Conservation (phyloP, 805 yeast species). For the Yarrowia sp. region DNA sequence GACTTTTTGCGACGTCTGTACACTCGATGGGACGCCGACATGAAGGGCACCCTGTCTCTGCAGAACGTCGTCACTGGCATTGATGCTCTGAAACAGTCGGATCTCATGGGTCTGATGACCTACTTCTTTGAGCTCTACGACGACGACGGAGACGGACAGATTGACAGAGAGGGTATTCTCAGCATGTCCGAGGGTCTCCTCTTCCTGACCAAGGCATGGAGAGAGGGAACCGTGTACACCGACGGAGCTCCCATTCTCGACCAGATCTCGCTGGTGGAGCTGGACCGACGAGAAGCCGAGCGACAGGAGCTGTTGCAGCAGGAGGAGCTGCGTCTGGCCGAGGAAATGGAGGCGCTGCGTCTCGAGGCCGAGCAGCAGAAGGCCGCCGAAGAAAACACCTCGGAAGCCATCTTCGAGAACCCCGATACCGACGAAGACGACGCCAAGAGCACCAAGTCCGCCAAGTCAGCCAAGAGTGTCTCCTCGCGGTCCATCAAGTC, state of each 20-base stretch:
- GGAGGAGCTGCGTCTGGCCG: conserved; percentile 30
- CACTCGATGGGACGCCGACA: conserved; percentile 69
- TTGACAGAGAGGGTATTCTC: conserved; percentile 80
- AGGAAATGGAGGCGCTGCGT: conserved; percentile 19
- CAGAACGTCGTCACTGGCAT: conserved; percentile 77
- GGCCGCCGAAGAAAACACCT: neutral
- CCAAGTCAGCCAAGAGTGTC: conserved; percentile 44
- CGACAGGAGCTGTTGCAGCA: conserved; percentile 21
- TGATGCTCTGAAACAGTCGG: conserved; percentile 70
- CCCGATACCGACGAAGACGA: conserved; percentile 33
- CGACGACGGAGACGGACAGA: conserved; percentile 60
- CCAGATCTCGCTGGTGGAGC: conserved; percentile 24
- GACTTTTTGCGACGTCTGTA: conserved; percentile 71
- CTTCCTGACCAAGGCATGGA: conserved; percentile 83
- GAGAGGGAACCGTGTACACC: conserved; percentile 57
- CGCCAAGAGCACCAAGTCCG: conserved; percentile 47
- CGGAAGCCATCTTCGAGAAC: conserved; percentile 19
- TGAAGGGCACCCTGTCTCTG: conserved; percentile 62
- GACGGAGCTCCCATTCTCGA: conserved; percentile 45
- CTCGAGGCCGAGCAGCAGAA: conserved; percentile 20
- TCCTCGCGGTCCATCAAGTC: conserved; percentile 31
- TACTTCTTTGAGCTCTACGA: conserved; percentile 82
- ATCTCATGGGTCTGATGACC: conserved; percentile 78
- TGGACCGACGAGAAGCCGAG: conserved; percentile 29
- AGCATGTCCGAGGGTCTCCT: conserved; percentile 87